A percentile compares a stretch with the other conserved stretches of the same genome.
Conservation (phyloP, 202 grass and related monocot species). For the Carex sylvatica region DNA sequence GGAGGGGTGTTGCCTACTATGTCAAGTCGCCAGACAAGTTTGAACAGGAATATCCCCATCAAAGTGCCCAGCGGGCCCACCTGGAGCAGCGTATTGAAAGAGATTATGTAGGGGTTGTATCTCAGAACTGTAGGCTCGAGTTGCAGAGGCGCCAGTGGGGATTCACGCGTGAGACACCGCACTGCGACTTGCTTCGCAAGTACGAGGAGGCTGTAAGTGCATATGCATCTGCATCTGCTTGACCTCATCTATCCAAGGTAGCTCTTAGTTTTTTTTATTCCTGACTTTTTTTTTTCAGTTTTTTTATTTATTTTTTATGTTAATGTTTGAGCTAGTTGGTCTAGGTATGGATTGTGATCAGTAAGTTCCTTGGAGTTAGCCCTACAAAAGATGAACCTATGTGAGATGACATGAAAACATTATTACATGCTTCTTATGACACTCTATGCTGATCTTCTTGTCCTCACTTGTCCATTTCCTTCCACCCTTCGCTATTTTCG, state of each 20-base stretch:
- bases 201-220: conserved; percentile 39
- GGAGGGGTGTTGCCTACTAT: conserved; percentile 58
- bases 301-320: background rate
- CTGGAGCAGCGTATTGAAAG: conserved; percentile 77
- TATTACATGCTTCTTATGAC: background rate
- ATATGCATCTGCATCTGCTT: conserved; percentile 6
- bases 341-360: background rate
- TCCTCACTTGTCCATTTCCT: background rate
- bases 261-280: background rate
- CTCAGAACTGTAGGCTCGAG: conserved; percentile 80
- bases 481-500: background rate
- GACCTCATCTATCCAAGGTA: background rate
- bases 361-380: no score
- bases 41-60: conserved; percentile 81
- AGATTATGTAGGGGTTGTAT: conserved; percentile 62
- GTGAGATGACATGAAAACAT: background rate
- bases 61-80: conserved; percentile 51
- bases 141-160: conserved; percentile 89
- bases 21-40: conserved; percentile 62
- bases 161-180: conserved; percentile 49
- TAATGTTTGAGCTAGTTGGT: conserved; percentile 8
- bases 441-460: background rate
- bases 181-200: conserved; percentile 76
- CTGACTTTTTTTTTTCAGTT: background rate
- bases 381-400: background rate